Evolutionary conservation across 768 basidiomycete genomes (phyloP).

Genomic region (Sporobolomyces roseus): DNA sequence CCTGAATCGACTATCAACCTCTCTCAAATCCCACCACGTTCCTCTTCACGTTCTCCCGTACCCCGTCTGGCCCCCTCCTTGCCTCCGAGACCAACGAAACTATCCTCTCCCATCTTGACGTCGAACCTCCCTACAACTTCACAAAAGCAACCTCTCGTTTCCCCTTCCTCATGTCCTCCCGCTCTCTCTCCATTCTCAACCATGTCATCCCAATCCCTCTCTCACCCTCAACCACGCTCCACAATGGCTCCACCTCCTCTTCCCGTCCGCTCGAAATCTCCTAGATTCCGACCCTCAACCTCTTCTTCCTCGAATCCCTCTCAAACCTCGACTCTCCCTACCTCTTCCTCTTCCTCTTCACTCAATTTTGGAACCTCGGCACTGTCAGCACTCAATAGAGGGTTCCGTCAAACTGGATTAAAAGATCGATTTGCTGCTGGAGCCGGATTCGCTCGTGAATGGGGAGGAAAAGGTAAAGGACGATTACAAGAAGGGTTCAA

Average conservation of each 20-base stretch:
- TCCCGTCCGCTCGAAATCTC: background rate
- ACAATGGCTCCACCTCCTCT: background rate
- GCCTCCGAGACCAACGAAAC: background rate
- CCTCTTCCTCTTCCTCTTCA: background rate
- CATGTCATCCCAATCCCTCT: background rate
- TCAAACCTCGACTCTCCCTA: background rate
- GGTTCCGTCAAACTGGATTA: conserved; percentile 4
- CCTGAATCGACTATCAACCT: background rate
- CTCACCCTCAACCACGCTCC: background rate
- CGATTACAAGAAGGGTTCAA: conserved; percentile 12
- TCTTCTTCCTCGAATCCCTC: background rate
- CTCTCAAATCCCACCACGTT: background rate
- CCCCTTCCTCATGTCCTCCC: background rate
- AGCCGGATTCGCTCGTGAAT: conserved; percentile 18
- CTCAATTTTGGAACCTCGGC: background rate
- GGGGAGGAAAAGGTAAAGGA: conserved; percentile 22
- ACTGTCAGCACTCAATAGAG: background rate
- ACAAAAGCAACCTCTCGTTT: background rate
- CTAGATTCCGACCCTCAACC: background rate
- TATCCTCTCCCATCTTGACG: background rate
- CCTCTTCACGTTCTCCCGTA: background rate
- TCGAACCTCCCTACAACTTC: background rate
- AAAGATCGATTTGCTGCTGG: conserved; percentile 31
- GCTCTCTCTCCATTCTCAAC: background rate
- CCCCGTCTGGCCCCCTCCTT: background rate